Base-by-base conservation (phyloP, 768 basidiomycete species). In the Auricularia cornea region DNA sequence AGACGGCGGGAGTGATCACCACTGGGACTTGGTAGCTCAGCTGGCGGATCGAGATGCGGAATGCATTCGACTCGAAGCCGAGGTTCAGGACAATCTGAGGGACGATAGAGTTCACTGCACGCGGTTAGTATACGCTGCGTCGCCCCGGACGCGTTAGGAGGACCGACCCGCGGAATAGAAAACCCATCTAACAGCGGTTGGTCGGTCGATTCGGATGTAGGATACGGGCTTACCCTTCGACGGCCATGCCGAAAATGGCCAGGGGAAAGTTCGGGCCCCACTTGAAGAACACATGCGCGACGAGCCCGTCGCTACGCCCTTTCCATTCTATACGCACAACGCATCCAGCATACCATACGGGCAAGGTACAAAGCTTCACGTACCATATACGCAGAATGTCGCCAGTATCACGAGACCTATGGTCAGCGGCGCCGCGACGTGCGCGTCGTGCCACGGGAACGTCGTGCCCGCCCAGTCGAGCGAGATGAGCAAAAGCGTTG, bases 401-500 rank as follows among this genome's bases (percentile, higher is more conserved):
- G 20, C 44, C 12, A 48, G 23, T 12, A 48, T 10, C 44, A 54
- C 32, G 11, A 64, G 44, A 5, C 64, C 64, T 18, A 64, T 57
- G n/a, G 51, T 30, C 32, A 64, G 61, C 26, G 60, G 64, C 12
- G n/a, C n/a, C n/a, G n/a, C n/a, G n/a, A n/a, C 64, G 41, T 52
- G 44, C 3, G 64, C 44, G 32, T n/a, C n/a, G 26, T 8, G 20
- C 64, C 64, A 64, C 33, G 60, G 60, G 60, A 62, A 64, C n/a
- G 60, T 35, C 28, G 38, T 29, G 23, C 60, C 40, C 3, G 64
- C 51, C 64, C 64, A 64, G 51, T 64, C 60, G 38, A 64, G 61
- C 4, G 64, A 41, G 26, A 64, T n/a, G 23, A 64, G 48, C 16
- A 51, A n/a, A n/a, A n/a, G n/a, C n/a, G n/a, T n/a, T n/a, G n/a